Percentiles rank a stretch among this genome's conserved stretches.
These are phyloP conservation scores for Perkinsela sp. DNA, from an alignment of 208 protist genomes.

Conservation along the genomic window DNA sequence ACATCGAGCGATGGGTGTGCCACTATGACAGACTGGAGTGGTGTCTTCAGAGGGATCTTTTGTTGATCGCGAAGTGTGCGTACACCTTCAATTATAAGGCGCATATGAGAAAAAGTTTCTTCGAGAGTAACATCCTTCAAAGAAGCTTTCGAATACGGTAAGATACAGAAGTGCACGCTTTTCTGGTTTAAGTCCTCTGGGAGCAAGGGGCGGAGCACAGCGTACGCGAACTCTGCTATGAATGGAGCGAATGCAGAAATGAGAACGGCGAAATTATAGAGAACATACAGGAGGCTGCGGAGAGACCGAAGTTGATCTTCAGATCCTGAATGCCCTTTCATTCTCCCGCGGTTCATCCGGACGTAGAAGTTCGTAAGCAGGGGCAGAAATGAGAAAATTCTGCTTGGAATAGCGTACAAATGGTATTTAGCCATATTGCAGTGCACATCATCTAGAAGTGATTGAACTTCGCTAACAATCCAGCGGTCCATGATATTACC, in stretches of 20 bases:
- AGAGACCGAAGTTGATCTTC: conserved; percentile 46
- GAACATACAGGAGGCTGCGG: conserved; percentile 67
- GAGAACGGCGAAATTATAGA: conserved; percentile 52
- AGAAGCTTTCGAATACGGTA: conserved; percentile 39
- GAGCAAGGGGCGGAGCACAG: conserved; percentile 69
- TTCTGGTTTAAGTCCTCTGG: conserved; percentile 37
- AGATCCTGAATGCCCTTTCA: conserved; percentile 44
- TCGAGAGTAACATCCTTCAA: conserved; percentile 33
- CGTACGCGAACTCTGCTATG: conserved; percentile 88
- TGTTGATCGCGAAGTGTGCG: conserved; percentile 73
- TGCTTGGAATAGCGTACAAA: conserved; percentile 94
- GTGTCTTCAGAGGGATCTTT: conserved; percentile 63
- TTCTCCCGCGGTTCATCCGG: conserved; percentile 79
- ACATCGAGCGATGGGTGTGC: conserved; percentile 37
- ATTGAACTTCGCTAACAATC: conserved; percentile 79
- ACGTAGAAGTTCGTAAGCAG: conserved; percentile 98
- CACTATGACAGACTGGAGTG: conserved; percentile 58
- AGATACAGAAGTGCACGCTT: conserved; percentile 72
- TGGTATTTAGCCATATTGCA: conserved; percentile 85
- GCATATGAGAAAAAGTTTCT: conserved; percentile 49
- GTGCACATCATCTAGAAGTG: conserved; percentile 75
- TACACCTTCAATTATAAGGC: conserved; percentile 68
- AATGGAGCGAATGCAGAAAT: conserved; percentile 97
- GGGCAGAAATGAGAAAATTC: conserved; percentile 82
- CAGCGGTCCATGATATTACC: conserved; percentile 92